Percentiles rank a stretch among this genome's conserved stretches.
These are phyloP conservation scores for Aspergillus saccharolyticus DNA, from an alignment of 495 filamentous ascomycete genomes.

Conservation along the genomic window DNA sequence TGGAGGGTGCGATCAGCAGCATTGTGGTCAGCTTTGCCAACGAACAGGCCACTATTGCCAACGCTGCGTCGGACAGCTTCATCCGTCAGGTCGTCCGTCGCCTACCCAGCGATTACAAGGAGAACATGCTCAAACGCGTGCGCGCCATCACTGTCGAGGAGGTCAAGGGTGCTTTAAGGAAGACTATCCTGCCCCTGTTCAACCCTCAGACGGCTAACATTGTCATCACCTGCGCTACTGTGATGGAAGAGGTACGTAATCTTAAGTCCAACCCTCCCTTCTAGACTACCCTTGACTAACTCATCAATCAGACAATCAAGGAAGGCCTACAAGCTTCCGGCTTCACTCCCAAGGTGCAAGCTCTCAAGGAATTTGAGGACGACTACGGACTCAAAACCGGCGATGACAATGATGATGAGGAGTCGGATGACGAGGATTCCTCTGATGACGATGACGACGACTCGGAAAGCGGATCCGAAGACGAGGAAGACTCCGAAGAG, in stretches of 20 bases:
- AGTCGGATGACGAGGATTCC: conserved; percentile 58
- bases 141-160: conserved; percentile 70
- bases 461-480: conserved; percentile 40
- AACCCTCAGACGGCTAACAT: conserved; percentile 70
- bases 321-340: conserved; percentile 66
- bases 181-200: conserved; percentile 75
- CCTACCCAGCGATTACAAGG: conserved; percentile 72
- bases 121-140: conserved; percentile 69
- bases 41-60: conserved; percentile 75
- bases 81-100: conserved; percentile 72
- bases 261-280: neutral
- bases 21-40: conserved; percentile 82
- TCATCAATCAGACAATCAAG: conserved; percentile 54
- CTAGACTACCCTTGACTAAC: conserved; percentile 12
- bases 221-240: conserved; percentile 80
- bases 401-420: conserved; percentile 62
- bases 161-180: conserved; percentile 67
- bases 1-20: conserved; percentile 85
- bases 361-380: conserved; percentile 79
- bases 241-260: conserved; percentile 71
- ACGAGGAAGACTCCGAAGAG: conserved; percentile 29
- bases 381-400: conserved; percentile 78
- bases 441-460: conserved; percentile 29
- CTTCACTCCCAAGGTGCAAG: conserved; percentile 70
- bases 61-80: conserved; percentile 77